Evolutionary conservation across 768 basidiomycete genomes (phyloP).

Genomic region (Termitomyces sp.): DNA sequence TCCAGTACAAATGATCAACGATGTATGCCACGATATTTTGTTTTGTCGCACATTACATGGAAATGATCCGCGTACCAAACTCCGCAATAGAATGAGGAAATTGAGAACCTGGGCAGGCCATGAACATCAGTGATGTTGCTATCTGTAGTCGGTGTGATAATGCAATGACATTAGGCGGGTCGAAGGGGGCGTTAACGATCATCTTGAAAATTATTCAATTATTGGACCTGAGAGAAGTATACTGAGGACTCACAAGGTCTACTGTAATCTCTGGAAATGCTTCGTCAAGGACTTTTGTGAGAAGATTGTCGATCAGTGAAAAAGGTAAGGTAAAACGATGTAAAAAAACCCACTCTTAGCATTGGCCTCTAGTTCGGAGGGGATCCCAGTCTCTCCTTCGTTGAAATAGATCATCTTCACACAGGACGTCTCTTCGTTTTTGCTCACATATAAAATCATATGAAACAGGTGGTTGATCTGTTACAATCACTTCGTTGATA

Average conservation of each 20-base stretch:
- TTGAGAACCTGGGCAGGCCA: slow-evolving; percentile 47
- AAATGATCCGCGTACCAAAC: slow-evolving; percentile 46
- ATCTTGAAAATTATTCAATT: slow-evolving; percentile 25
- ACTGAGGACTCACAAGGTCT: slow-evolving; percentile 41
- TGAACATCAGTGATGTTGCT: slow-evolving; percentile 55
- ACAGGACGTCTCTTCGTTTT: slow-evolving; percentile 66
- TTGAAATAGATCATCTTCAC: slow-evolving; percentile 67
- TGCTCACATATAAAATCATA: slow-evolving; percentile 58
- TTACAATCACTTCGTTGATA: neutral
- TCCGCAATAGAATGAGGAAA: slow-evolving; percentile 40
- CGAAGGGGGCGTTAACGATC: slow-evolving; percentile 37
- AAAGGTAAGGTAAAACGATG: neutral
- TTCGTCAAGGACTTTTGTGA: slow-evolving; percentile 44
- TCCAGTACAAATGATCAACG: neutral
- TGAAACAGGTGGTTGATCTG: slow-evolving; percentile 64
- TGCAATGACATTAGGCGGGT: slow-evolving; percentile 39
- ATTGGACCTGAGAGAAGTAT: neutral
- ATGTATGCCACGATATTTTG: neutral
- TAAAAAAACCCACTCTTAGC: slow-evolving; percentile 38
- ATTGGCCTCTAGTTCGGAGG: slow-evolving; percentile 71
- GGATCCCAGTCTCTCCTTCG: slow-evolving; percentile 44
- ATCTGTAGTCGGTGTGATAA: slow-evolving; percentile 43
- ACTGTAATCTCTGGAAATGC: slow-evolving; percentile 62
- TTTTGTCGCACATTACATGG: slow-evolving; percentile 16
- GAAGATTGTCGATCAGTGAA: neutral